Evolutionary conservation across 768 basidiomycete species (phyloP), one percentile per base, ranked within the genome.

Genomic region (Mycena pura): DNA sequence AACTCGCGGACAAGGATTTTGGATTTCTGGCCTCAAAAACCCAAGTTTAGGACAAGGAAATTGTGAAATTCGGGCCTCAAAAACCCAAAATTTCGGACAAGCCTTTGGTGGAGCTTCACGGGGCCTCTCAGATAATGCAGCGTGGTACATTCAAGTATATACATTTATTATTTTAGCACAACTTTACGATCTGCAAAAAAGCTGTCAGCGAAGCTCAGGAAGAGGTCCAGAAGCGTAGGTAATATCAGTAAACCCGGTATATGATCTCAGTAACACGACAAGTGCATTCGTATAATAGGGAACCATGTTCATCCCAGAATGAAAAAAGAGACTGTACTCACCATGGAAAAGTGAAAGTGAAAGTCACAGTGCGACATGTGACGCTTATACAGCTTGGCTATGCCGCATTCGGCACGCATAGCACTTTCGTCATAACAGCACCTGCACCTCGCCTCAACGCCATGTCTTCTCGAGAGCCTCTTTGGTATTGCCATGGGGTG

Each of bases 401-500:
- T n/a, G n/a, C n/a, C n/a, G n/a, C 22, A 6, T 14, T 22, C 25
- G 29, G 27, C 19, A 28, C 24, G 19, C 21, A 19, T 31, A 22
- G 48, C 57, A 36, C 39, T 31, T 14, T 47, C 68, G 67, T 66
- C 57, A 65, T 59, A 61, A 54, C 60, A 57, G 29, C 25, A 2
- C 9, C 40, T 32, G 9, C 43, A 52, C 41, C 60, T 47, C 56
- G 43, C 34, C 27, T 50, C 36, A n/a, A n/a, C 27, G 57, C 47
- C 54, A 91, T 92, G 90, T 87, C 91, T 14, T 79, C 82, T 21
- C 80, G 89, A 73, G 88, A 90, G 63, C 86, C 90, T 5, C 71
- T 91, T 68, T 93, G 91, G 91, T 92, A 78, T 68, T 93, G 91
- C 65, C 90, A 93, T 70, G 79, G 91, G 77, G 91, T 87, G 40